Base-by-base conservation (phyloP, 805 yeast genomes). In the Suhomyces sp. region DNA sequence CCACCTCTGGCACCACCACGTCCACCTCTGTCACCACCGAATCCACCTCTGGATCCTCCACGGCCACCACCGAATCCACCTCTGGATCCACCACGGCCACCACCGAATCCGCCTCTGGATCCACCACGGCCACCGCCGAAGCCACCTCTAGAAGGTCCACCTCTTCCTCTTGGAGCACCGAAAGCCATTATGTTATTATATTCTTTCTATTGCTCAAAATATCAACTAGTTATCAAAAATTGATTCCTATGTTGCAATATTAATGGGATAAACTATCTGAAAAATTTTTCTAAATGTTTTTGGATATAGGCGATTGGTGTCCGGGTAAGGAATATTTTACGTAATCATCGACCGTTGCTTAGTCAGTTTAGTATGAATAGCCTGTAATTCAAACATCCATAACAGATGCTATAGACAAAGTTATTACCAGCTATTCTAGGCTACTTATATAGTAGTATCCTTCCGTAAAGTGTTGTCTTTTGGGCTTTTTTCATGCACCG, bases 151-250 rank as follows among this genome's bases (percentile, higher is more conserved):
- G 82, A 80, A 55, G 80, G 80, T 51, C 84, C 76, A 40, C 81
- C 80, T 62, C 77, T 65, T 62, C 89, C 86, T 75, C 88, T 79
- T 62, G 88, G 83, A 74, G 85, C 83, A 69, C 72, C 73, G 61
- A 85, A 86, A 69, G 93, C 89, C 96, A 89, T 89, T 77, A 50
- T 66, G 46, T 46, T 44, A 31, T 31, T 44, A 12, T 44, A 22
- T 22, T 46, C 41, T 22, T 46, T 46, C 48, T 46, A 46, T 35
- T 13, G 48, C 43, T 46, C 43, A 27, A 46, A 27, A 35, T 39
- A 33, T 39, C 39, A 41, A 47, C 43, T 41, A 44, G 51, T 27
- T 51, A 47, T 47, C 46, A 50, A 49, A 49, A 44, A 15, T 31
- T 37, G 41, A 37, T 37, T 37, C 12, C 41, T 37, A 37, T 19